Evolutionary conservation across 208 protist genomes (phyloP).

Genomic region (Lotmaria passim): DNA sequence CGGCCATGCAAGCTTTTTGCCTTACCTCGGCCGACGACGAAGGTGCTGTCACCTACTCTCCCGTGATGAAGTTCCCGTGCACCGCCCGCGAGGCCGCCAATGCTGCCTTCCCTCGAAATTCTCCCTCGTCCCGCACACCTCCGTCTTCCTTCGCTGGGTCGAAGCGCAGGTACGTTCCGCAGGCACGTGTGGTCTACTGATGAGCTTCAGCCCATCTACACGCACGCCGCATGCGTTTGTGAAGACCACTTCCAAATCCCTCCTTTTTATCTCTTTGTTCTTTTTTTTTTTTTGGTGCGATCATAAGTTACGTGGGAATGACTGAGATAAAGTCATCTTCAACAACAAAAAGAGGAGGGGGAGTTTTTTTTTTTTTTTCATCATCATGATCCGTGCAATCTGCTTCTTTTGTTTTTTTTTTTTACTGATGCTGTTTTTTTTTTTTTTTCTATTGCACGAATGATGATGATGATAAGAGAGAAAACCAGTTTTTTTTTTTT

Average conservation of each 20-base stretch:
- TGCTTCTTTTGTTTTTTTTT: background rate
- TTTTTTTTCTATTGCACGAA: background rate
- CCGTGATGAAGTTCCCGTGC: constrained; percentile 12
- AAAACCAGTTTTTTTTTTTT: background rate
- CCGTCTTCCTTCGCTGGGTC: background rate
- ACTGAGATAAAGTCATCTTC: background rate
- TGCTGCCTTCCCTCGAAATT: constrained; percentile 1
- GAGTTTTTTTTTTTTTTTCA: background rate
- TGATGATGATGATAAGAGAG: background rate
- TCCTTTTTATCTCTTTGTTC: background rate
- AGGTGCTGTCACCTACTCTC: background rate
- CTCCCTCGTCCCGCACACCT: background rate
- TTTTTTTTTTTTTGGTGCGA: background rate
- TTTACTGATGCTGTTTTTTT: background rate
- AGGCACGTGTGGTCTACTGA: constrained; percentile 15
- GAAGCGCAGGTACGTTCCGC: constrained; percentile 17
- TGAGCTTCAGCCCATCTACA: background rate
- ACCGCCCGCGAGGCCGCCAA: background rate
- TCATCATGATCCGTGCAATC: constrained; percentile 10
- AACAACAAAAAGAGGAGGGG: background rate
- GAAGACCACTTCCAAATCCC: background rate
- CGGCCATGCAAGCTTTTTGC: constrained; percentile 76
- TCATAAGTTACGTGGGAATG: too few species aligned
- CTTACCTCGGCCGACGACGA: constrained; percentile 40
- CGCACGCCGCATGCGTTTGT: background rate